Conservation (phyloP, 2,329 filamentous ascomycete species). For the Hansfordia pulvinata region DNA sequence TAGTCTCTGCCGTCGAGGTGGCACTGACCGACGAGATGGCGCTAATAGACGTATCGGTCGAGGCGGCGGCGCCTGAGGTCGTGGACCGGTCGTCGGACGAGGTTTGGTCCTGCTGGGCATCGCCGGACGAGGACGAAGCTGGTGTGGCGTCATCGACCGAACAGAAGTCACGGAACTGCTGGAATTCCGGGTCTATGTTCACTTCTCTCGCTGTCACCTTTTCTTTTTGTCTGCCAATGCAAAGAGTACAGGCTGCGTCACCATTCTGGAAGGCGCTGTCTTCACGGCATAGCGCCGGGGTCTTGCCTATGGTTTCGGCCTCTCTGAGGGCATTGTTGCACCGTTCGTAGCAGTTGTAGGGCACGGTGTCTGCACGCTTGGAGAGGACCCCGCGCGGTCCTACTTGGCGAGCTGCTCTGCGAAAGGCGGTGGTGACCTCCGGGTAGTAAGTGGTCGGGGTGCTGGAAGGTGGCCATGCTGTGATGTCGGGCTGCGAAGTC, state of each 20-base stretch:
- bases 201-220: too few relatives aligned
- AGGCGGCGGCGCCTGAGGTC: too few relatives aligned
- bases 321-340: conserved; percentile 38
- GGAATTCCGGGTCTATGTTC: too few relatives aligned
- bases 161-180: too few relatives aligned
- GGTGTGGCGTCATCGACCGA: too few relatives aligned
- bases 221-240: conserved; percentile 19
- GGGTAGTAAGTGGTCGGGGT: conserved; percentile 8
- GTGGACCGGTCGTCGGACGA: too few relatives aligned
- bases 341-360: conserved; percentile 32
- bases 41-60: too few relatives aligned
- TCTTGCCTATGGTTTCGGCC: conserved; percentile 33
- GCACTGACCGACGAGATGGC: too few relatives aligned
- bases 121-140: too few relatives aligned
- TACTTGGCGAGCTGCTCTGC: conserved; percentile 4
- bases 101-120: too few relatives aligned
- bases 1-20: too few relatives aligned
- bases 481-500: conserved; percentile 34
- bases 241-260: conserved; percentile 24
- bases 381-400: conserved; percentile 11
- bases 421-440: conserved; percentile 4
- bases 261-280: conserved; percentile 26
- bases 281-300: conserved; percentile 24
- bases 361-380: conserved; percentile 27
- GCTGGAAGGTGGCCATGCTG: conserved; percentile 20